phyloP scores from a whole-genome alignment of 2,329 filamentous ascomycete species.

The Mycogone perniciosa region DNA sequence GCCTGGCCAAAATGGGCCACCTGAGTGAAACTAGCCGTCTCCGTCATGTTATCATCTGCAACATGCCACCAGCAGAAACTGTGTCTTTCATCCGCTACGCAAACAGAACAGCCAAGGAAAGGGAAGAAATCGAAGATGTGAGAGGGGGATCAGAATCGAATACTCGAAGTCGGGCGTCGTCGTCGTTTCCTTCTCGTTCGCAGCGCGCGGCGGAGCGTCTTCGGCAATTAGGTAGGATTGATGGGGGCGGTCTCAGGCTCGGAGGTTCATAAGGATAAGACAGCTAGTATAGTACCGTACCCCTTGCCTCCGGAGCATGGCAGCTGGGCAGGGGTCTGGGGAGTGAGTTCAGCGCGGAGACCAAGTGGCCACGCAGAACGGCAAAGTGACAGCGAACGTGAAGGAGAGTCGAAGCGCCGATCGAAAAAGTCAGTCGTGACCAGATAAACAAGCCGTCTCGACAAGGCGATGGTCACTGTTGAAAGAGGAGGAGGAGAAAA shows the following conservation, averaged over 20 bases:
- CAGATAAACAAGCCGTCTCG: no score
- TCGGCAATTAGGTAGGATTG: not conserved
- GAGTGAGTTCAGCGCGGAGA: constrained; percentile 5
- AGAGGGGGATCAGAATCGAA: not conserved
- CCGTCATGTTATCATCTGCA: constrained; percentile 12
- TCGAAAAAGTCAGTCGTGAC: not conserved
- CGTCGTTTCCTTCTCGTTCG: not conserved
- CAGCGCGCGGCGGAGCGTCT: not conserved
- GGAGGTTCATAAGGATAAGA: constrained; percentile 5
- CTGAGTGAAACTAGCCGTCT: constrained; percentile 13
- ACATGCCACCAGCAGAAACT: constrained; percentile 4
- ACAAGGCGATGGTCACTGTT: no score
- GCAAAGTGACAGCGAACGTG: not conserved
- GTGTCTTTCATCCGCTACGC: constrained; percentile 11
- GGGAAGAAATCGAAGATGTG: not conserved
- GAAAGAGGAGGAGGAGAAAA: no score
- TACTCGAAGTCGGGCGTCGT: not conserved
- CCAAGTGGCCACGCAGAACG: not conserved
- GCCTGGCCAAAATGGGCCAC: constrained; percentile 10
- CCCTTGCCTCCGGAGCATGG: constrained; percentile 12
- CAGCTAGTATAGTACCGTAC: constrained; percentile 6
- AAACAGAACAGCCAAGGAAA: not conserved
- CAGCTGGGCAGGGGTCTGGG: constrained; percentile 10
- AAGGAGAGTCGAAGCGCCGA: not conserved
- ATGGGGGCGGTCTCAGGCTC: not conserved